Percentiles rank a stretch among this genome's conserved stretches.
phyloP scores from a whole-genome alignment of 2,329 filamentous ascomycete species.

The Corynespora cassiicola region DNA sequence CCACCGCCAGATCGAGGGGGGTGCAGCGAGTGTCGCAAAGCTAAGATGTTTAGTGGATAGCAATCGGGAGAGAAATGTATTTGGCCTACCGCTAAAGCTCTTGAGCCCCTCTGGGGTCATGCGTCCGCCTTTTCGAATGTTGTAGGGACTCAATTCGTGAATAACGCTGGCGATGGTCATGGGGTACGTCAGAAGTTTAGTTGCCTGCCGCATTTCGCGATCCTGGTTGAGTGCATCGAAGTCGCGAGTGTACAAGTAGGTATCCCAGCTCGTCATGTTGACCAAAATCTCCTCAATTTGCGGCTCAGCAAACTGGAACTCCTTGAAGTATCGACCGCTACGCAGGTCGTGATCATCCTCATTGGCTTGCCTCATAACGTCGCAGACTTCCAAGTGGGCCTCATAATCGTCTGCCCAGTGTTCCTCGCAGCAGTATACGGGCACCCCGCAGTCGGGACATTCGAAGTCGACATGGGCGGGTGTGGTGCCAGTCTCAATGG shows the following conservation, averaged over 20 bases:
- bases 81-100: slow-evolving; percentile 83
- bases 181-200: slow-evolving; percentile 90
- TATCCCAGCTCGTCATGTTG: slow-evolving; percentile 99
- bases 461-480: slow-evolving; percentile 90
- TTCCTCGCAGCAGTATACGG: slow-evolving; percentile 90
- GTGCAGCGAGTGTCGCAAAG: slow-evolving; percentile 91
- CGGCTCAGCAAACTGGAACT: slow-evolving; percentile 87
- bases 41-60: slow-evolving; percentile 53
- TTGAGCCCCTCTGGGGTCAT: slow-evolving; percentile 89
- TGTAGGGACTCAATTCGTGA: slow-evolving; percentile 94
- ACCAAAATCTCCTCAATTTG: slow-evolving; percentile 92
- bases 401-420: slow-evolving; percentile 98
- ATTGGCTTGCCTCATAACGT: slow-evolving; percentile 89
- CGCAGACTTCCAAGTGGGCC: slow-evolving; percentile 88
- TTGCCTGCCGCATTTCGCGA: slow-evolving; percentile 89
- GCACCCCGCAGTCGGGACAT: slow-evolving; percentile 94
- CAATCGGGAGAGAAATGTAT: not conserved
- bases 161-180: slow-evolving; percentile 89
- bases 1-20: slow-evolving; percentile 82
- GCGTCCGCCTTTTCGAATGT: slow-evolving; percentile 74
- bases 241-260: slow-evolving; percentile 89
- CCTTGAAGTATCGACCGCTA: slow-evolving; percentile 89
- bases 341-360: slow-evolving; percentile 96
- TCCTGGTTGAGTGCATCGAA: slow-evolving; percentile 92
- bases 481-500: slow-evolving; percentile 62